Conservation (phyloP, 2,329 filamentous ascomycete species). For the Fusarium tjaetaba region DNA sequence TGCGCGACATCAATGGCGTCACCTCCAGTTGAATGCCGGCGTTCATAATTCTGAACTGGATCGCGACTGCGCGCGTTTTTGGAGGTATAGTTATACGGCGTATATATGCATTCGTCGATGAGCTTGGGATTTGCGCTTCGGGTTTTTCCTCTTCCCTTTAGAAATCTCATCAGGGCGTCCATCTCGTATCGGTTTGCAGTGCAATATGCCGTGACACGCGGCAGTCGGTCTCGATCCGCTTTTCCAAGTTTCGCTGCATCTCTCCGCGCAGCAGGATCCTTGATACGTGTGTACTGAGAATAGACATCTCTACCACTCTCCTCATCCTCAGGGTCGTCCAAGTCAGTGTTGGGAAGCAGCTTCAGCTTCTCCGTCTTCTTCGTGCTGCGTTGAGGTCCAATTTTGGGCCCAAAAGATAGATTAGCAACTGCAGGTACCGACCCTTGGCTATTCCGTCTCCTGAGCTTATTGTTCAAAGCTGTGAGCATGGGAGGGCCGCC, state of each 20-base stretch:
- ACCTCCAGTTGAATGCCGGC: constrained; percentile 81
- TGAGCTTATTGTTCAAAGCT: constrained; percentile 86
- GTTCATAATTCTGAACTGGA: constrained; percentile 63
- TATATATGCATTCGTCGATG: constrained; percentile 98
- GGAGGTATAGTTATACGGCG: constrained; percentile 81
- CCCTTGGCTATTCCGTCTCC: constrained; percentile 85
- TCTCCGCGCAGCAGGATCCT: constrained; percentile 90
- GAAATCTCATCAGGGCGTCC: constrained; percentile 87
- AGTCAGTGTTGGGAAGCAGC: constrained; percentile 89
- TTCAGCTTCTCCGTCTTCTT: constrained; percentile 98
- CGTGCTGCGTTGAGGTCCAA: constrained; percentile 93
- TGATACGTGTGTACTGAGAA: constrained; percentile 96
- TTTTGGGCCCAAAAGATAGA: constrained; percentile 67
- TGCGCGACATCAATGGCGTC: constrained; percentile 56
- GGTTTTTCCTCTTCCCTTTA: constrained; percentile 84
- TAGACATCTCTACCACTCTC: constrained; percentile 96
- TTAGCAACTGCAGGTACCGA: constrained; percentile 51
- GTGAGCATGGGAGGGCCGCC: constrained; percentile 71
- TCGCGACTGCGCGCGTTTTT: constrained; percentile 51
- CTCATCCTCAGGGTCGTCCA: constrained; percentile 82
- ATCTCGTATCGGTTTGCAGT: constrained; percentile 92
- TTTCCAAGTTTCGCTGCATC: constrained; percentile 94
- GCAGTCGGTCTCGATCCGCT: constrained; percentile 86
- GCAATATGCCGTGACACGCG: constrained; percentile 95
- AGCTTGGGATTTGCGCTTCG: constrained; percentile 87